phyloP scores from a whole-genome alignment of 2,329 filamentous ascomycete genomes.

The Pseudocercospora crystallina region DNA sequence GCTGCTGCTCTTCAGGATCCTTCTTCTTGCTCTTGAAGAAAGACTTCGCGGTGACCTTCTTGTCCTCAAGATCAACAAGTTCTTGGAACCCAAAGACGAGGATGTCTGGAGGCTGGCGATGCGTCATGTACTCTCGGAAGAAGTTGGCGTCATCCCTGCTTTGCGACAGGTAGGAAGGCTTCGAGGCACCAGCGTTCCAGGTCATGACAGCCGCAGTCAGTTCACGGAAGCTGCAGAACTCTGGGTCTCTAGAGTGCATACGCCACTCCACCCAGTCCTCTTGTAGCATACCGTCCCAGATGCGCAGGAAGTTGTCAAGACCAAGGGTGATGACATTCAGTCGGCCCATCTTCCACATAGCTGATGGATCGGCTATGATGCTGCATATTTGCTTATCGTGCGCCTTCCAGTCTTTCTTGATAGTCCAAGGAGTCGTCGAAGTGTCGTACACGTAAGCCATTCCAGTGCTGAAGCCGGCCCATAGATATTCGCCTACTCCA shows the following conservation, averaged over 20 bases:
- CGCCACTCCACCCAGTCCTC: conserved; percentile 91
- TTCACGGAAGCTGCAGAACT: conserved; percentile 84
- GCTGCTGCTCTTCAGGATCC: conserved; percentile 77
- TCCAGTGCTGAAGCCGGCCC: conserved; percentile 93
- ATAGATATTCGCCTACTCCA: conserved; percentile 78
- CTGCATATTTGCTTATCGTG: conserved; percentile 78
- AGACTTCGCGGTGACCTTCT: conserved; percentile 92
- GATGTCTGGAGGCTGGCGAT: conserved; percentile 80
- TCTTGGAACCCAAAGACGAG: conserved; percentile 97
- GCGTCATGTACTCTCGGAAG: conserved; percentile 74
- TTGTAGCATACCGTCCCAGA: conserved; percentile 91
- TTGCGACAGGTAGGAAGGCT: conserved; percentile 77
- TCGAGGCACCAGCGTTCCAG: conserved; percentile 96
- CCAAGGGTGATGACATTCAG: conserved; percentile 84
- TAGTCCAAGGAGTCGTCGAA: conserved; percentile 74
- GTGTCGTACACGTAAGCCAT: conserved; percentile 93
- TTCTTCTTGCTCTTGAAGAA: conserved; percentile 82
- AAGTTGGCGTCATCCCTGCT: conserved; percentile 71
- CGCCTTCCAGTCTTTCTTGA: conserved; percentile 93
- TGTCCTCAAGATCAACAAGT: conserved; percentile 95
- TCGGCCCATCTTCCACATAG: conserved; percentile 80
- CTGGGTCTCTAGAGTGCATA: conserved; percentile 79
- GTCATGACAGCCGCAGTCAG: conserved; percentile 80
- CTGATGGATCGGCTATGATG: conserved; percentile 74
- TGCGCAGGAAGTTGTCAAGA: conserved; percentile 76